Evolutionary conservation across 768 basidiomycete genomes (phyloP), one percentile per base, ranked within the genome.

Genomic region (Pholiota conissans): DNA sequence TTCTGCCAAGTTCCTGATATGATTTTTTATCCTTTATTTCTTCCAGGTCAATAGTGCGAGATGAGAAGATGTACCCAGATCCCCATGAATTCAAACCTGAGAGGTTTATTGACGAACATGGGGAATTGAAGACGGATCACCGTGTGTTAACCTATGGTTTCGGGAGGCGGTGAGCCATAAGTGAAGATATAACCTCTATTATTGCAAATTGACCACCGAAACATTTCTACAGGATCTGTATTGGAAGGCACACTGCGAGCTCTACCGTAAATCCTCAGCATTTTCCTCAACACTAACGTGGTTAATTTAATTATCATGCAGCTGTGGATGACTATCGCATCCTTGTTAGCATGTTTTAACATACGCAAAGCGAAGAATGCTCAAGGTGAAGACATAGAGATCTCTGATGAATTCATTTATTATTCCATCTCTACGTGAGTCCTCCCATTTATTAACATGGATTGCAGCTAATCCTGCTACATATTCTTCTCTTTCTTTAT

Each of bases 41-140:
- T 34, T 32, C n/a, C 26, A 63, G 61, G 59, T 58, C 63, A 1
- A 62, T 66, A 49, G 49, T 47, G 24, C 68, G 60, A 22, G 60
- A 69, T 55, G 59, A 61, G 28, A 30, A 45, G 2, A 24, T 57
- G 18, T 69, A 63, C 39, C 57, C 59, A 11, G 61, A 68, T 14
- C 65, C 68, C 3, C 22, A 60, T 13, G 55, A 37, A 18, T 69
- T 69, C 61, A 62, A 59, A 2, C 68, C 68, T 8, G 66, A 66
- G 24, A 58, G 68, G 16, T 69, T 65, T 57, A 32, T 65, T 18
- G 20, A 30, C 28, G 37, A 28, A 16, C 29, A 53, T 14, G 59
- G 57, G 16, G 18, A 49, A 11, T 26, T 59, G 10, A 57, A 39
- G 30, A 29, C 52, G 5, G 59, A 61, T 34, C 29, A 48, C 34